Conservation (phyloP, 306 rosid genomes). For the Pyrus pyrifolia region DNA sequence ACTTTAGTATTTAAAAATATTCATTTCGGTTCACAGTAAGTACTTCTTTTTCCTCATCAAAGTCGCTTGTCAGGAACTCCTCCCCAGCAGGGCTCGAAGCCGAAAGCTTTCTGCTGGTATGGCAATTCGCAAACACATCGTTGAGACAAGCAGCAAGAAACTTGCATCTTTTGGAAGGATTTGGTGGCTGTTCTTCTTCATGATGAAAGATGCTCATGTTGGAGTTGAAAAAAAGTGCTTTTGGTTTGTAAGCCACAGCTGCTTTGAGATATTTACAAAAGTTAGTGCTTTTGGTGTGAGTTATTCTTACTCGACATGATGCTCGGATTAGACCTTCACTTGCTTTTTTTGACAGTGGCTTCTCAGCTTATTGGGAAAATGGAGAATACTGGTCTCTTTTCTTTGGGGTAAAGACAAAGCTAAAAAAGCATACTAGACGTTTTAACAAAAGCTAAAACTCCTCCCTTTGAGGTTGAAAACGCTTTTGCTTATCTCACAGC, state of each 20-base stretch:
- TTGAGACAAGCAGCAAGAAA: slow-evolving; percentile 43
- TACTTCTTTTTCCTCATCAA: slow-evolving; percentile 71
- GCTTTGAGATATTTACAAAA: slow-evolving; percentile 18
- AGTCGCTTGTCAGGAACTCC: slow-evolving; percentile 42
- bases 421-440: slow-evolving; percentile 26
- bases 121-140: slow-evolving; percentile 56
- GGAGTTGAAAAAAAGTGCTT: slow-evolving; percentile 7
- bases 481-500: slow-evolving; percentile 2
- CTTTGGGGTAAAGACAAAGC: slow-evolving; percentile 83
- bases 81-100: slow-evolving; percentile 48
- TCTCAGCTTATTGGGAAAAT: slow-evolving; percentile 41
- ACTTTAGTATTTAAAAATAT: neutral
- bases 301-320: slow-evolving; percentile 22
- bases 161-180: slow-evolving; percentile 46
- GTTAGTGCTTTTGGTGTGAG: neutral
- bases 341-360: slow-evolving; percentile 55
- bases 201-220: slow-evolving; percentile 66
- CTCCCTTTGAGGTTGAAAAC: slow-evolving; percentile 15
- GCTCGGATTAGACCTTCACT: slow-evolving; percentile 21
- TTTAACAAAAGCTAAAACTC: slow-evolving; percentile 21
- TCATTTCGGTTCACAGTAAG: neutral
- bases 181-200: slow-evolving; percentile 44
- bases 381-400: slow-evolving; percentile 28
- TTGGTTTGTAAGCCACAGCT: neutral
- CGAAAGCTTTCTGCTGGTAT: slow-evolving; percentile 25